These are phyloP conservation scores for Zygosaccharomyces pseudorouxii DNA, from an alignment of 805 yeast species.

Conservation along the genomic window DNA sequence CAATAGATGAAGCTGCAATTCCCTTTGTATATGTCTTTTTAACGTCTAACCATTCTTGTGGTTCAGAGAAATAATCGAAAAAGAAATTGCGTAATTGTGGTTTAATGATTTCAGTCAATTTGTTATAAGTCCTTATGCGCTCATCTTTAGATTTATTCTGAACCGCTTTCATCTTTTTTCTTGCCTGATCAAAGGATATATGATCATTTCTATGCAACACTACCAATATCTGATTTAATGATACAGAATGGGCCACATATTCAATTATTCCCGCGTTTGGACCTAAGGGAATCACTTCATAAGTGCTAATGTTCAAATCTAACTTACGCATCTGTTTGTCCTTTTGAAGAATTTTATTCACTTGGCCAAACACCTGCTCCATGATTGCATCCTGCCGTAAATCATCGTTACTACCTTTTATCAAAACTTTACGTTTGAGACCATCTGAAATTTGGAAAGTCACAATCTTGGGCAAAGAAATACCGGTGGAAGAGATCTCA, in stretches of 20 bases:
- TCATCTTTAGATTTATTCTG: slow-evolving; percentile 44
- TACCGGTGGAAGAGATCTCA: slow-evolving; percentile 70
- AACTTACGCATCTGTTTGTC: slow-evolving; percentile 55
- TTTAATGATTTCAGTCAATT: slow-evolving; percentile 45
- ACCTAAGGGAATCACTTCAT: slow-evolving; percentile 86
- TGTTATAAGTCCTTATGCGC: slow-evolving; percentile 43
- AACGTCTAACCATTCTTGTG: slow-evolving; percentile 70
- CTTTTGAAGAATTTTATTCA: slow-evolving; percentile 56
- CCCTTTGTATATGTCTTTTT: slow-evolving; percentile 68
- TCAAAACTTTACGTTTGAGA: slow-evolving; percentile 47
- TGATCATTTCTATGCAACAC: slow-evolving; percentile 57
- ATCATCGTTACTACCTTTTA: slow-evolving; percentile 89
- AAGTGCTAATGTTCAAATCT: slow-evolving; percentile 67
- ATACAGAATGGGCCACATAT: slow-evolving; percentile 72
- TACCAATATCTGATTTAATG: slow-evolving; percentile 63
- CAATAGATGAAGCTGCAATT: slow-evolving; percentile 76
- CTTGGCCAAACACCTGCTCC: slow-evolving; percentile 94
- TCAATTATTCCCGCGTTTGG: slow-evolving; percentile 85
- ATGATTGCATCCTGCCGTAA: slow-evolving; percentile 92
- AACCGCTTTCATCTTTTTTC: slow-evolving; percentile 55
- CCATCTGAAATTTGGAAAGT: slow-evolving; percentile 57
- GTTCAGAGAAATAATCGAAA: slow-evolving; percentile 56
- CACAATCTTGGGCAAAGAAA: slow-evolving; percentile 82
- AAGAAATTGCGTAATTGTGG: slow-evolving; percentile 76
- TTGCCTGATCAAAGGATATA: slow-evolving; percentile 51